A percentile compares a stretch with the other conserved stretches of the same genome.
Evolutionary conservation across 768 basidiomycete genomes (phyloP).

Genomic region (Lyophyllum shimeji): DNA sequence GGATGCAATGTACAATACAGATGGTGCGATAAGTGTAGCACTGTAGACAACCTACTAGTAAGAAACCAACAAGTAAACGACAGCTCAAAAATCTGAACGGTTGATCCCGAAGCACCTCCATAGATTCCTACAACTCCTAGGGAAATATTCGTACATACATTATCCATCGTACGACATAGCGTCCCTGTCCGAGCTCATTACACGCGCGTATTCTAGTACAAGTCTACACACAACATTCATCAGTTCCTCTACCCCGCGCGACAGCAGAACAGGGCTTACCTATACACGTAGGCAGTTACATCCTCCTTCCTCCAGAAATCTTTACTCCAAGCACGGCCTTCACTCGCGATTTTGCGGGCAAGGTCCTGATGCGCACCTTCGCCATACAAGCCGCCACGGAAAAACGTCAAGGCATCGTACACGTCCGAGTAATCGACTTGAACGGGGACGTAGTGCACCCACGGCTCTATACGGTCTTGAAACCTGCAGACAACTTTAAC

Average conservation of each 20-base stretch:
- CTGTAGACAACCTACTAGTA: too few species aligned
- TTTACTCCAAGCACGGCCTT: slow-evolving; percentile 31
- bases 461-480: slow-evolving; percentile 37
- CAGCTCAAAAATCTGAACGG: too few species aligned
- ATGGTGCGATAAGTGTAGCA: too few species aligned
- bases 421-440: slow-evolving; percentile 56
- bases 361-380: slow-evolving; percentile 50
- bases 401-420: slow-evolving; percentile 65
- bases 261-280: slow-evolving; percentile 26
- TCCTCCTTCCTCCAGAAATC: slow-evolving; percentile 50
- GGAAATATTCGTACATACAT: not conserved
- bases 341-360: slow-evolving; percentile 29
- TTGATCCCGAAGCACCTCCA: too few species aligned
- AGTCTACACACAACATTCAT: slow-evolving; percentile 16
- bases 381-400: slow-evolving; percentile 51
- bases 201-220: slow-evolving; percentile 27
- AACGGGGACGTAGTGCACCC: slow-evolving; percentile 67
- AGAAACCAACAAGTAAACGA: too few species aligned
- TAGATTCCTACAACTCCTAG: too few species aligned
- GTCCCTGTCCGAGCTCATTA: slow-evolving; percentile 29
- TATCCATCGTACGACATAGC: slow-evolving; percentile 24
- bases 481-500: slow-evolving; percentile 11
- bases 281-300: slow-evolving; percentile 45
- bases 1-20: too few species aligned
- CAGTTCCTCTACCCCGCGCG: not conserved